phyloP scores from a whole-genome alignment of 805 yeast species.

The Myxozyma monticola region DNA sequence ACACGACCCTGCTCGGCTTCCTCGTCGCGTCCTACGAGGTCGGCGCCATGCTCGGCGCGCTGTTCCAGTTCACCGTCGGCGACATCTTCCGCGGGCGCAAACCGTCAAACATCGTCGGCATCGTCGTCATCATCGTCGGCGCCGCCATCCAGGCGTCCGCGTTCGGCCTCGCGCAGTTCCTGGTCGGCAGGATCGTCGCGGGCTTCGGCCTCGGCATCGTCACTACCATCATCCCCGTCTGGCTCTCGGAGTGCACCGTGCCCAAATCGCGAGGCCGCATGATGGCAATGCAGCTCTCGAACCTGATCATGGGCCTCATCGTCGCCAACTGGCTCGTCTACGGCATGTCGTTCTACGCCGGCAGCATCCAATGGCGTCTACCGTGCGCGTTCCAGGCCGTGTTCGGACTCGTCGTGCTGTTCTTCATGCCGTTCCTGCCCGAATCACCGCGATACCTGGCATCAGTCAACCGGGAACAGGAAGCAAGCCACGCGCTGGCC shows the following conservation, averaged over 20 bases:
- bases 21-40: constrained; percentile 52
- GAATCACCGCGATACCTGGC: constrained; percentile 72
- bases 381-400: constrained; percentile 66
- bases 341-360: constrained; percentile 50
- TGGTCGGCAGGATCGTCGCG: constrained; percentile 47
- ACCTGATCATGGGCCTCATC: constrained; percentile 63
- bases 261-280: constrained; percentile 75
- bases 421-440: constrained; percentile 59
- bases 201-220: constrained; percentile 63
- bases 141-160: constrained; percentile 65
- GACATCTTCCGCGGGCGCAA: constrained; percentile 60
- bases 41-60: constrained; percentile 70
- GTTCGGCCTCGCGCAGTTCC: constrained; percentile 61
- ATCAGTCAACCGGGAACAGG: constrained; percentile 53
- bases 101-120: constrained; percentile 52
- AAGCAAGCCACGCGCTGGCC: constrained; percentile 55
- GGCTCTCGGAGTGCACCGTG: constrained; percentile 77
- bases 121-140: constrained; percentile 57
- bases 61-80: constrained; percentile 57
- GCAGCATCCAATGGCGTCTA: constrained; percentile 35
- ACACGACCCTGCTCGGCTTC: constrained; percentile 37
- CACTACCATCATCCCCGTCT: constrained; percentile 53
- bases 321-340: constrained; percentile 70
- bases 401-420: constrained; percentile 58
- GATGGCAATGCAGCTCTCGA: constrained; percentile 67